Evolutionary conservation across 2,329 filamentous ascomycete genomes (phyloP).

Genomic region (Mariannaea elegans): DNA sequence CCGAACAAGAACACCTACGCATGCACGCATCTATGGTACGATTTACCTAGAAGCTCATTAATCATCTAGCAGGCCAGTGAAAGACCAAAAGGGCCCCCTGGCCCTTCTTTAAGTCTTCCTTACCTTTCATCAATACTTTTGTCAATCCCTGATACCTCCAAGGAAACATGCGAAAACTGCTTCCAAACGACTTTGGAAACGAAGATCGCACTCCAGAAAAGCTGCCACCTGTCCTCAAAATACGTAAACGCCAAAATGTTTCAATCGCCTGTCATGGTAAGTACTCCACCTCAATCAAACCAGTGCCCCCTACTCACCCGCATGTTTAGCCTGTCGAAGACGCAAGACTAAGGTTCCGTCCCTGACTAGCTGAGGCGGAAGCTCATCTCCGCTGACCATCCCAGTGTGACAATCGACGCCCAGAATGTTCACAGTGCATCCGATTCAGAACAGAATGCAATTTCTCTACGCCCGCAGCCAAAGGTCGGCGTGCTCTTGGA

Average conservation of each 20-base stretch:
- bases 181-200: not conserved
- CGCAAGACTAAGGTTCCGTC: not conserved
- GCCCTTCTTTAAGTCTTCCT: not conserved
- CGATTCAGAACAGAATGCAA: not conserved
- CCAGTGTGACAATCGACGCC: not conserved
- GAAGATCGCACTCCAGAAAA: not conserved
- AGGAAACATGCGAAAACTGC: not conserved
- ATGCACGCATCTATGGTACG: not conserved
- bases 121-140: not conserved
- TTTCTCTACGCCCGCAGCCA: not conserved
- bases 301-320: not conserved
- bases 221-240: not conserved
- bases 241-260: not conserved
- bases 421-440: not conserved
- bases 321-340: not conserved
- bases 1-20: not conserved
- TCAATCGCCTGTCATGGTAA: not conserved
- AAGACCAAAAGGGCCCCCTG: not conserved
- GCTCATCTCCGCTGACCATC: not conserved
- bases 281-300: not conserved
- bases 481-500: not conserved
- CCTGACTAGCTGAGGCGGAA: not conserved
- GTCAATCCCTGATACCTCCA: not conserved
- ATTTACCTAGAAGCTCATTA: not conserved
- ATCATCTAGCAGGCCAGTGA: not conserved